Evolutionary conservation across 805 yeast genomes (phyloP).

Genomic region (Myxozyma neotropica): DNA sequence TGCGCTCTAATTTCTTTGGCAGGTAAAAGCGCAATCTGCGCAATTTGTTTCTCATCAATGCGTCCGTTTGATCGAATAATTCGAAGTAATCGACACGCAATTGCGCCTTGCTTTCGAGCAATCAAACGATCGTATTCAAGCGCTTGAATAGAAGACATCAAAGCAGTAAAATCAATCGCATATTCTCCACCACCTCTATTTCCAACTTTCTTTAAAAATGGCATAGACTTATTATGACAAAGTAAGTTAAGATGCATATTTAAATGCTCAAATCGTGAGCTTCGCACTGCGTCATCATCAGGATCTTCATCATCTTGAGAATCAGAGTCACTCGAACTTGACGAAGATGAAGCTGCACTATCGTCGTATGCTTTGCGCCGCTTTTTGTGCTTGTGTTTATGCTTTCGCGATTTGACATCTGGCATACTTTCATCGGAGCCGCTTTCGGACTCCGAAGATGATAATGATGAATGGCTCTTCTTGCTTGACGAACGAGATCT

Average conservation of each 20-base stretch:
- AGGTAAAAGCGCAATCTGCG: conserved; percentile 69
- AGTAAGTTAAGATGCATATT: conserved; percentile 66
- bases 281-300: conserved; percentile 14
- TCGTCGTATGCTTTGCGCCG: conserved; percentile 2
- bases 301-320: conserved; percentile 25
- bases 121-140: conserved; percentile 44
- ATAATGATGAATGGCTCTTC: background rate
- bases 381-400: background rate
- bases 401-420: conserved; percentile 1
- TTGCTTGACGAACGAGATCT: background rate
- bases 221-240: conserved; percentile 51
- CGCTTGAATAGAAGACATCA: conserved; percentile 38
- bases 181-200: conserved; percentile 55
- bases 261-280: conserved; percentile 16
- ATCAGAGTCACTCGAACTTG: conserved; percentile 6
- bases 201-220: conserved; percentile 61
- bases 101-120: conserved; percentile 45
- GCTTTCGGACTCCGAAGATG: background rate
- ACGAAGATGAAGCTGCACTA: background rate
- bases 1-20: conserved; percentile 76
- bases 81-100: conserved; percentile 72
- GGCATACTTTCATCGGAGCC: background rate
- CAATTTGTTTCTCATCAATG: conserved; percentile 80
- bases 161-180: conserved; percentile 45
- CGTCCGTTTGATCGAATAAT: conserved; percentile 70